These are phyloP conservation scores for Cutaneotrichosporon sp. DNA, from an alignment of 1,284 basidiomycete genomes.

Conservation along the genomic window DNA sequence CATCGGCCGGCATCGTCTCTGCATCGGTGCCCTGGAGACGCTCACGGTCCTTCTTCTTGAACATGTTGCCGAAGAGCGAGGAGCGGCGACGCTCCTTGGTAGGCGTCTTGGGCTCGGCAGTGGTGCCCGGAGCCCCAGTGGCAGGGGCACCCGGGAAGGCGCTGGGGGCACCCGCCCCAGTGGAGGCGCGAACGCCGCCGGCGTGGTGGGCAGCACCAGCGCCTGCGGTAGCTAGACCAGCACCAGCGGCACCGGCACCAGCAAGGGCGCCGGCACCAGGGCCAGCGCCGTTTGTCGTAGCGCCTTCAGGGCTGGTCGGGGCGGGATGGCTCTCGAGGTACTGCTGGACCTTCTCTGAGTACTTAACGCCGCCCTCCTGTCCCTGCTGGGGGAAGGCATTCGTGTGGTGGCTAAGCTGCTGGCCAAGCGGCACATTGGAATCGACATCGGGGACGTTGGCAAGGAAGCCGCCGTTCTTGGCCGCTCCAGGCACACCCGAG, in stretches of 20 bases:
- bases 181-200: background rate
- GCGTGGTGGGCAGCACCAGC: background rate
- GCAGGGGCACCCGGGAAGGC: background rate
- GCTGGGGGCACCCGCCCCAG: background rate
- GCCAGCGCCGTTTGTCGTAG: background rate
- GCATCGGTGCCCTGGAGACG: background rate
- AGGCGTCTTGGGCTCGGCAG: background rate
- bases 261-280: background rate
- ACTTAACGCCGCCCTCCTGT: too few relatives aligned
- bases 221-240: background rate
- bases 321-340: background rate
- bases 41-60: constrained; percentile 9
- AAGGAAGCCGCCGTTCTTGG: background rate
- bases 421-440: constrained; percentile 9
- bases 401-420: background rate
- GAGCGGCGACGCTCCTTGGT: constrained; percentile 8
- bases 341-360: background rate
- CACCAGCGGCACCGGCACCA: background rate
- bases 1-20: constrained; percentile 1
- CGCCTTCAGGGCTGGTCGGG: background rate
- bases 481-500: constrained; percentile 3
- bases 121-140: background rate
- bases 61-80: constrained; percentile 4
- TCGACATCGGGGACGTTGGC: background rate
- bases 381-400: too few relatives aligned